Percentiles rank a stretch among this genome's conserved stretches.
phyloP scores from a whole-genome alignment of 306 rosid genomes.

The Malus asiatica region DNA sequence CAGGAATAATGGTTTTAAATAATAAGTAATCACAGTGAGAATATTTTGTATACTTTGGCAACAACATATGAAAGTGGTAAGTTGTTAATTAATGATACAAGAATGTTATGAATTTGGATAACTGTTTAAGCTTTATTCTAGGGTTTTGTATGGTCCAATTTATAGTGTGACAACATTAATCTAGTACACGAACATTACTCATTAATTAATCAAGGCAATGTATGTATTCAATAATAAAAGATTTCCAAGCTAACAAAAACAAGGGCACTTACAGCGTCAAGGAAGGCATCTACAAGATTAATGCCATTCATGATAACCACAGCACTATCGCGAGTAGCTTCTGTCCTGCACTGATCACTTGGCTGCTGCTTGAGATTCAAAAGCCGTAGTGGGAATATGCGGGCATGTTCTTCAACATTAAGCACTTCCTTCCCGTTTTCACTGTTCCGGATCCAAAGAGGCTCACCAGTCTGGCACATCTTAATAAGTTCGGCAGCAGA shows the following conservation, averaged over 20 bases:
- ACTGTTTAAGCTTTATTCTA: too few species aligned
- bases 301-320: constrained; percentile 95
- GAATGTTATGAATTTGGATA: too few species aligned
- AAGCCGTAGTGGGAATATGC: constrained; percentile 53
- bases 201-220: not conserved
- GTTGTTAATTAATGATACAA: too few species aligned
- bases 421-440: constrained; percentile 60
- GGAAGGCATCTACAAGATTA: constrained; percentile 85
- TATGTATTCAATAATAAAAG: not conserved
- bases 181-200: not conserved
- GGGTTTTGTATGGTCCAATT: too few species aligned
- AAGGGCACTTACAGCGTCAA: constrained; percentile 60
- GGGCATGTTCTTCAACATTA: constrained; percentile 59
- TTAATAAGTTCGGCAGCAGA: constrained; percentile 58
- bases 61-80: not conserved
- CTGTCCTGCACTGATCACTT: constrained; percentile 43
- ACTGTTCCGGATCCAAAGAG: constrained; percentile 57
- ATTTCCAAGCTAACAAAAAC: not conserved
- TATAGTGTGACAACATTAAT: too few species aligned
- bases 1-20: not conserved
- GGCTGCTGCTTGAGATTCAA: constrained; percentile 41
- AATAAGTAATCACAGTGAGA: not conserved
- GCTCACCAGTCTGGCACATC: constrained; percentile 55
- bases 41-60: not conserved
- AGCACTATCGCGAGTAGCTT: constrained; percentile 65